Evolutionary conservation across 2,329 filamentous ascomycete species (phyloP).

Genomic region (Pezicula rhizophila): DNA sequence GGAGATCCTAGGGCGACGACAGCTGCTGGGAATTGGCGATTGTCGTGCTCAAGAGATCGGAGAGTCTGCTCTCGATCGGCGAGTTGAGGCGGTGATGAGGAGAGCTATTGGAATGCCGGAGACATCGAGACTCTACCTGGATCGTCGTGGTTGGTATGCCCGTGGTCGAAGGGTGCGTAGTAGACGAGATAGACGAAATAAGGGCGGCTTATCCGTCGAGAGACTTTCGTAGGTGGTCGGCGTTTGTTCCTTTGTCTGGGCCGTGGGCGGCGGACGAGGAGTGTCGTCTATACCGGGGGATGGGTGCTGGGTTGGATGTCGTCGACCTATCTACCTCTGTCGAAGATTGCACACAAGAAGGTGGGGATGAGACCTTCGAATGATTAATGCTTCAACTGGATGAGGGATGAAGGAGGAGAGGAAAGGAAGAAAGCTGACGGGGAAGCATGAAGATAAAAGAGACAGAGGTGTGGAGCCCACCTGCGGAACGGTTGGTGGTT

Average conservation of each 20-base stretch:
- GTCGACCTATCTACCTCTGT: neutral
- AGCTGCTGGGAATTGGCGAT: slow-evolving; percentile 1
- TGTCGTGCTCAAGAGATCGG: slow-evolving; percentile 1
- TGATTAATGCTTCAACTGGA: slow-evolving; percentile 10
- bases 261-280: slow-evolving; percentile 2
- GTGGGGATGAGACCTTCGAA: slow-evolving; percentile 20
- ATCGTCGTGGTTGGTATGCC: slow-evolving; percentile 9
- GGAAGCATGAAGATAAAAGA: neutral
- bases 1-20: neutral
- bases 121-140: slow-evolving; percentile 17
- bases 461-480: neutral
- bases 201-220: neutral
- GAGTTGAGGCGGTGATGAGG: slow-evolving; percentile 7
- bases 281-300: slow-evolving; percentile 2
- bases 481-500: slow-evolving; percentile 6
- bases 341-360: slow-evolving; percentile 16
- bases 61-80: neutral
- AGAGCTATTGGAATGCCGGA: slow-evolving; percentile 14
- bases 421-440: slow-evolving; percentile 1
- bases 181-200: neutral
- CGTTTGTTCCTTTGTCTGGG: too few relatives aligned
- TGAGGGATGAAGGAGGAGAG: slow-evolving; percentile 7
- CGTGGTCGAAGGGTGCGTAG: neutral
- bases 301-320: slow-evolving; percentile 7
- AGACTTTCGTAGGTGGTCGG: neutral